Evolutionary conservation across 371 early-diverging fungal genomes (phyloP).

Genomic region (Capillidium heterosporum): DNA sequence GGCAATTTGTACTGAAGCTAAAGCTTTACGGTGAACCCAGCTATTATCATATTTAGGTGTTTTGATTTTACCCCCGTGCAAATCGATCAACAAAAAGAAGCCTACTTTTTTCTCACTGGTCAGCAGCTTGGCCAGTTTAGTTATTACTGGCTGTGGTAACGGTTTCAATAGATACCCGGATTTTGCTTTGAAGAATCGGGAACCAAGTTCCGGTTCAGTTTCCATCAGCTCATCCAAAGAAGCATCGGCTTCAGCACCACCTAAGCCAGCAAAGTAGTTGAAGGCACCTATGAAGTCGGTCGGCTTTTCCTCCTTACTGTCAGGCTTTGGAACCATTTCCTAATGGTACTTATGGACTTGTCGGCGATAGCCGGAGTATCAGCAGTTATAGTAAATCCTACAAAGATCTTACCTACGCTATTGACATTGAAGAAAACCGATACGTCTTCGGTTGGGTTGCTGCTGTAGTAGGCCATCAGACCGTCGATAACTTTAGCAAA

Average conservation of each 20-base stretch:
- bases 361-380: background rate
- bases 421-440: background rate
- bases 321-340: background rate
- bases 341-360: background rate
- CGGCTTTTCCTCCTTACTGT: background rate
- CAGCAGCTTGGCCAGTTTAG: background rate
- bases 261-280: background rate
- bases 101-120: background rate
- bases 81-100: conserved; percentile 2
- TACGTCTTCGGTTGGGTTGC: background rate
- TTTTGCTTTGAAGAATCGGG: background rate
- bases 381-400: background rate
- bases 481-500: background rate
- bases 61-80: background rate
- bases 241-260: background rate
- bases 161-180: background rate
- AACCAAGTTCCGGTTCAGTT: background rate
- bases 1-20: background rate
- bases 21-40: background rate
- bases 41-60: background rate
- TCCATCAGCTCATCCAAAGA: background rate
- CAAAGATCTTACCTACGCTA: background rate
- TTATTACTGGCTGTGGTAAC: background rate
- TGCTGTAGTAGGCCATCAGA: background rate
- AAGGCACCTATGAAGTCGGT: background rate